A percentile compares a stretch with the other conserved stretches of the same genome.
Evolutionary conservation across 1,139 yeast genomes (phyloP).

Genomic region (Pichia sorboxylosa): DNA sequence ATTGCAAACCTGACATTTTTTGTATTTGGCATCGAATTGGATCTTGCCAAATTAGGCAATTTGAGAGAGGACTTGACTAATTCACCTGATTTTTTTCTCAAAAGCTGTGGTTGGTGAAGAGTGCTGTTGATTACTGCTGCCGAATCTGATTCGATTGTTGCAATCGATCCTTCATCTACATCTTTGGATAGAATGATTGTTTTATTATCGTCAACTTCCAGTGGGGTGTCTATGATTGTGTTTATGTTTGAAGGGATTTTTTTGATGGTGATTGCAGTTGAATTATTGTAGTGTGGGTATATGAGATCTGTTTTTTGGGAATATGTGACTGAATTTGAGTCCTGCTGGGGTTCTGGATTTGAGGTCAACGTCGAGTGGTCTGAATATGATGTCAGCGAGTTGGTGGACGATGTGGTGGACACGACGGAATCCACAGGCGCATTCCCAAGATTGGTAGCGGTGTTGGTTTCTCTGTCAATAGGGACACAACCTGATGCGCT

Average conservation of each 20-base stretch:
- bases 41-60: conserved; percentile 35
- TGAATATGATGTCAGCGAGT: conserved; percentile 2
- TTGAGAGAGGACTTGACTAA: conserved; percentile 65
- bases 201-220: too few relatives aligned
- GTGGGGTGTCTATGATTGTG: background rate
- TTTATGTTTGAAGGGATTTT: background rate
- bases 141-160: background rate
- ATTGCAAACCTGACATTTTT: conserved; percentile 75
- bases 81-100: conserved; percentile 63
- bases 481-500: background rate
- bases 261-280: background rate
- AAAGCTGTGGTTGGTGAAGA: conserved; percentile 30
- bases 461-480: background rate
- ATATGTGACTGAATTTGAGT: conserved; percentile 20
- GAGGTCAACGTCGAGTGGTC: conserved; percentile 2
- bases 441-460: background rate
- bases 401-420: conserved; percentile 1
- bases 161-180: background rate
- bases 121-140: conserved; percentile 1
- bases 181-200: background rate
- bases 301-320: conserved; percentile 11
- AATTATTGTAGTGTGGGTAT: background rate
- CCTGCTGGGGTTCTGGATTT: conserved; percentile 9
- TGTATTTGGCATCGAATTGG: conserved; percentile 57
- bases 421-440: background rate